Evolutionary conservation across 2,329 filamentous ascomycete species (phyloP).

Genomic region (Epichloe typhina): DNA sequence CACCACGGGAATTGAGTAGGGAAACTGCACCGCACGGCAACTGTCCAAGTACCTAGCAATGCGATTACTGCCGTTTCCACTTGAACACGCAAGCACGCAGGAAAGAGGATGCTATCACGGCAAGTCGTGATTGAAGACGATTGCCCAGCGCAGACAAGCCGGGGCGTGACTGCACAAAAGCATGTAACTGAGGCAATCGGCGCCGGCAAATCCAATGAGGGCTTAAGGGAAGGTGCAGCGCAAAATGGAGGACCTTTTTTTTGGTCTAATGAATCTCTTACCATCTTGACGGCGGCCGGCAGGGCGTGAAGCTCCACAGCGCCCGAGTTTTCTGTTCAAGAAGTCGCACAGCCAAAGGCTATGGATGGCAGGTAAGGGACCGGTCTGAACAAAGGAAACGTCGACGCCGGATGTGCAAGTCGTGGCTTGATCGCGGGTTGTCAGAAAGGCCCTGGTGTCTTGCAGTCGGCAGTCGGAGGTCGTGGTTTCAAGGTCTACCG

Average conservation of each 20-base stretch:
- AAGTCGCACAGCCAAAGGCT: constrained; percentile 3
- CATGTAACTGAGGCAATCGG: background rate
- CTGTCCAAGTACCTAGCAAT: background rate
- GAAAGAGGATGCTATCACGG: background rate
- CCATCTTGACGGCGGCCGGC: constrained; percentile 6
- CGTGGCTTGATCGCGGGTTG: background rate
- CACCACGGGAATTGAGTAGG: background rate
- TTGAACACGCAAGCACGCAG: background rate
- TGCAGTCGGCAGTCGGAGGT: background rate
- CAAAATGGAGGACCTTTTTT: background rate
- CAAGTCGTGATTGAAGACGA: background rate
- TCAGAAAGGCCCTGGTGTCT: background rate
- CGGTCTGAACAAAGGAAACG: background rate
- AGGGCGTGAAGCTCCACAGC: constrained; percentile 4
- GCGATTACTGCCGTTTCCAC: background rate
- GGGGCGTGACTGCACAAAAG: background rate
- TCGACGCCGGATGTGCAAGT: background rate
- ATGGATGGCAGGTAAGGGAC: constrained; percentile 1
- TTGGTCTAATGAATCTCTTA: constrained; percentile 1
- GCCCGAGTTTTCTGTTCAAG: background rate
- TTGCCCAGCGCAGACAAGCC: background rate
- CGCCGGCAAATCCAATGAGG: background rate
- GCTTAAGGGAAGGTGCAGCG: constrained; percentile 1
- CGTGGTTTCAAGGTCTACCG: background rate
- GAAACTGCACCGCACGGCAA: background rate